phyloP scores from a whole-genome alignment of 208 protist genomes.

The Wallacemonas sp. region DNA sequence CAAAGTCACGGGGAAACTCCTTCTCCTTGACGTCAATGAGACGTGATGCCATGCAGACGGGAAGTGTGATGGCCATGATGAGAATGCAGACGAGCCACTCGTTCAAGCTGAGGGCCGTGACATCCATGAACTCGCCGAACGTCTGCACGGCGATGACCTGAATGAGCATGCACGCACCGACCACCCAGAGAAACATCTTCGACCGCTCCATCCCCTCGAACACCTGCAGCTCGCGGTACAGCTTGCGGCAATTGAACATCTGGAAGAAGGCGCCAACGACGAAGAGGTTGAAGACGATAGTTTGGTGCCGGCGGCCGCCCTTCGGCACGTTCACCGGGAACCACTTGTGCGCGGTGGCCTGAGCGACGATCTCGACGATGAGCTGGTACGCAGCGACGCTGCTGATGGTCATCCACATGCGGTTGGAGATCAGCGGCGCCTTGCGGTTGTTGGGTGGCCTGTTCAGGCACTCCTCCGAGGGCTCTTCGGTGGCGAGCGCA shows the following conservation, averaged over 20 bases:
- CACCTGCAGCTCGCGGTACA: constrained; percentile 82
- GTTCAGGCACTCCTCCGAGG: constrained; percentile 75
- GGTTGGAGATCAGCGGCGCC: constrained; percentile 77
- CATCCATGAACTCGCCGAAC: constrained; percentile 87
- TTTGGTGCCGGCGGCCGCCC: constrained; percentile 41
- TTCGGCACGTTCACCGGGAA: constrained; percentile 26
- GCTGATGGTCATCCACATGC: constrained; percentile 84
- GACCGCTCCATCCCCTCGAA: constrained; percentile 80
- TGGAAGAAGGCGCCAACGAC: constrained; percentile 91
- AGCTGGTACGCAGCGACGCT: constrained; percentile 67
- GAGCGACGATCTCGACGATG: constrained; percentile 39
- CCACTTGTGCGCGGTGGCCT: constrained; percentile 31
- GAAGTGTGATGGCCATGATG: constrained; percentile 29
- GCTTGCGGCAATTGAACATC: constrained; percentile 92
- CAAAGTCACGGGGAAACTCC: constrained; percentile 18
- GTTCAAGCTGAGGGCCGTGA: constrained; percentile 31
- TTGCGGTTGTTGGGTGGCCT: constrained; percentile 66
- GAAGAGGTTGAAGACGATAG: constrained; percentile 95
- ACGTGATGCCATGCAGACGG: constrained; percentile 35
- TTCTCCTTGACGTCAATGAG: constrained; percentile 45
- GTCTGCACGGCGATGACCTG: constrained; percentile 89
- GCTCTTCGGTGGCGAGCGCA: constrained; percentile 96
- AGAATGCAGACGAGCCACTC: constrained; percentile 53
- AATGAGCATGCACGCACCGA: constrained; percentile 71
- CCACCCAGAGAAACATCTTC: constrained; percentile 64